Base-by-base conservation (phyloP, 495 filamentous ascomycete species). In the Sordaria brevicollis region DNA sequence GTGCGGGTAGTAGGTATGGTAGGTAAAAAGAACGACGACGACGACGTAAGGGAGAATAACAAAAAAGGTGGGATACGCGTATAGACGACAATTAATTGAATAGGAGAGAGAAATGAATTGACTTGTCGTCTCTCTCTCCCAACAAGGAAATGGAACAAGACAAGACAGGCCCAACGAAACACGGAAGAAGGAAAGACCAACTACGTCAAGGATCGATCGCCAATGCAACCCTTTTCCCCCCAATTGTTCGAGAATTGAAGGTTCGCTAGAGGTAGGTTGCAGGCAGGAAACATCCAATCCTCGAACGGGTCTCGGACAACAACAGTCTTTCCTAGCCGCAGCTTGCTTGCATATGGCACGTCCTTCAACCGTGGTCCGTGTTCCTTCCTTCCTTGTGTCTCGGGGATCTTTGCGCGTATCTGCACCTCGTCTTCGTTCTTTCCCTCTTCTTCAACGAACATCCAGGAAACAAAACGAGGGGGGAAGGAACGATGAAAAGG, bases 11-110 rank as follows among this genome's bases (percentile, higher is more conserved):
- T 25, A 66, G 19, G 43, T n/a, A 29, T 6, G 21, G n/a, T n/a
- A 65, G 57, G 68, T 33, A 25, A 36, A 69, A 35, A 37, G 38
- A 35, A 67, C 66, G 68, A 35, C 68, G 49, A 65, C 68, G 68
- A 37, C 15, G 6, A 66, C 19, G 36, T 19, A 67, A 7, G 19
- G 15, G 29, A 17, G 13, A 49, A 21, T 3, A 17, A 31, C 35
- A 31, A 68, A 29, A n/a, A 68, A n/a, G 36, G 19, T 17, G 21
- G 66, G 66, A 62, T 62, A 62, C 25, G 25, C 49, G 49, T 31
- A 57, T 25, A 49, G 11, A 43, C n/a, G 41, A 19, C 7, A 43
- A 49, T 25, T 11, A 8, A 57, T 25, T 7, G n/a, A n/a, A n/a
- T n/a, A n/a, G n/a, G n/a, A n/a, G n/a, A n/a, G n/a, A n/a, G n/a